These are phyloP conservation scores for Berkeleyomyces rouxiae DNA, from an alignment of 2,329 filamentous ascomycete genomes.

Conservation along the genomic window DNA sequence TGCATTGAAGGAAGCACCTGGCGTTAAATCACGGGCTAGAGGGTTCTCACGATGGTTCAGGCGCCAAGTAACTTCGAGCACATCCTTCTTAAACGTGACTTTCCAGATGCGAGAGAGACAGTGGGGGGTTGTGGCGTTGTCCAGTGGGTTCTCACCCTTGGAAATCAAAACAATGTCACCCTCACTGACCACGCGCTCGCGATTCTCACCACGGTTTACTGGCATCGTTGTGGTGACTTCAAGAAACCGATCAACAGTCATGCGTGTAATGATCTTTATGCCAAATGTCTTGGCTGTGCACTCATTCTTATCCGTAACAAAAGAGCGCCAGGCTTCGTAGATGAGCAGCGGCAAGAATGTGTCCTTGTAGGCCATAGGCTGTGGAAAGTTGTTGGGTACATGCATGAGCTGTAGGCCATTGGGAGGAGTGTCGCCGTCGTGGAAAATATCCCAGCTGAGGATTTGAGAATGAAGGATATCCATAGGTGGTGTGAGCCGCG, in stretches of 20 bases:
- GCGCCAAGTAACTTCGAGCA: slow-evolving; percentile 72
- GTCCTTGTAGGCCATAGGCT: slow-evolving; percentile 63
- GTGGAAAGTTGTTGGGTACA: slow-evolving; percentile 62
- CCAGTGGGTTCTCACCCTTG: slow-evolving; percentile 52
- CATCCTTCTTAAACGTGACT: slow-evolving; percentile 63
- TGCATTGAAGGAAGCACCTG: slow-evolving; percentile 53
- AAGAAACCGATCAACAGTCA: slow-evolving; percentile 82
- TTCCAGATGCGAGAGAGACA: slow-evolving; percentile 75
- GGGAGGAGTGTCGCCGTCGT: slow-evolving; percentile 72
- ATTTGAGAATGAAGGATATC: slow-evolving; percentile 71
- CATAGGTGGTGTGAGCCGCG: slow-evolving; percentile 78
- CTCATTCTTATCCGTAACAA: slow-evolving; percentile 81
- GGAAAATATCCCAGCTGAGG: slow-evolving; percentile 89
- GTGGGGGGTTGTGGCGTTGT: slow-evolving; percentile 48
- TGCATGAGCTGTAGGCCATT: slow-evolving; percentile 54
- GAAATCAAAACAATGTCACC: slow-evolving; percentile 84
- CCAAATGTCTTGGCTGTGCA: slow-evolving; percentile 65
- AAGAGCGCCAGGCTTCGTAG: slow-evolving; percentile 89
- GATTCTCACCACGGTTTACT: slow-evolving; percentile 20
- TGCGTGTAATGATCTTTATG: slow-evolving; percentile 71
- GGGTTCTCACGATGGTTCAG: slow-evolving; percentile 52
- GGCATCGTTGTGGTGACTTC: slow-evolving; percentile 79
- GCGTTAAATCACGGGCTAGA: slow-evolving; percentile 45
- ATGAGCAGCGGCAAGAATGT: slow-evolving; percentile 84
- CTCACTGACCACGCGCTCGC: slow-evolving; percentile 55